A percentile compares a stretch with the other conserved stretches of the same genome.
Conservation (phyloP, 768 basidiomycete species). For the Lactifluus hygrophoroides region DNA sequence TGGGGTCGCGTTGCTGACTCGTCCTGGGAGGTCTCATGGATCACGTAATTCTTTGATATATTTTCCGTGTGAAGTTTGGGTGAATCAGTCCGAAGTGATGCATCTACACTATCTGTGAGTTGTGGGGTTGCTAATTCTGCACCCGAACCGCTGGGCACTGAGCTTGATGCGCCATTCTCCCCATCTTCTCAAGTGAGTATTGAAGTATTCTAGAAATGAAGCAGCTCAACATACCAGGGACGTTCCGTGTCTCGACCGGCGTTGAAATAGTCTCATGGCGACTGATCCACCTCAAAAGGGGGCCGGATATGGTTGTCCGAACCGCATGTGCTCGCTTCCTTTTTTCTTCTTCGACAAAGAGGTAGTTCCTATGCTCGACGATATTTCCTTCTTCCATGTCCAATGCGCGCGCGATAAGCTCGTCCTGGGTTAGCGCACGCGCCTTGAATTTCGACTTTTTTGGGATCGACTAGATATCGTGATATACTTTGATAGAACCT, state of each 20-base stretch:
- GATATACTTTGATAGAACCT: conserved; percentile 19
- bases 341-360: conserved; percentile 75
- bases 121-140: background rate
- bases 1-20: conserved; percentile 41
- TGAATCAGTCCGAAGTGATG: background rate
- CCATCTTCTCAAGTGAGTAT: conserved; percentile 1
- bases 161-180: background rate
- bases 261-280: conserved; percentile 50
- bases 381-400: conserved; percentile 85
- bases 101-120: background rate
- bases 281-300: conserved; percentile 66
- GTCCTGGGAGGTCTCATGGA: conserved; percentile 52
- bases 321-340: conserved; percentile 58
- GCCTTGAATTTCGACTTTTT: conserved; percentile 50
- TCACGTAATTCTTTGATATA: conserved; percentile 58
- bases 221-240: conserved; percentile 24
- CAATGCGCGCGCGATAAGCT: conserved; percentile 73
- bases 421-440: conserved; percentile 63
- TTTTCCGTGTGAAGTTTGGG: conserved; percentile 31
- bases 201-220: too few species aligned
- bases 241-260: conserved; percentile 25
- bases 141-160: background rate
- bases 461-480: conserved; percentile 32
- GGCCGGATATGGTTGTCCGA: conserved; percentile 53
- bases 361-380: conserved; percentile 68